Evolutionary conservation across 2,329 filamentous ascomycete genomes (phyloP), one percentile per base, ranked within the genome.

Genomic region (Colletotrichum truncatum): DNA sequence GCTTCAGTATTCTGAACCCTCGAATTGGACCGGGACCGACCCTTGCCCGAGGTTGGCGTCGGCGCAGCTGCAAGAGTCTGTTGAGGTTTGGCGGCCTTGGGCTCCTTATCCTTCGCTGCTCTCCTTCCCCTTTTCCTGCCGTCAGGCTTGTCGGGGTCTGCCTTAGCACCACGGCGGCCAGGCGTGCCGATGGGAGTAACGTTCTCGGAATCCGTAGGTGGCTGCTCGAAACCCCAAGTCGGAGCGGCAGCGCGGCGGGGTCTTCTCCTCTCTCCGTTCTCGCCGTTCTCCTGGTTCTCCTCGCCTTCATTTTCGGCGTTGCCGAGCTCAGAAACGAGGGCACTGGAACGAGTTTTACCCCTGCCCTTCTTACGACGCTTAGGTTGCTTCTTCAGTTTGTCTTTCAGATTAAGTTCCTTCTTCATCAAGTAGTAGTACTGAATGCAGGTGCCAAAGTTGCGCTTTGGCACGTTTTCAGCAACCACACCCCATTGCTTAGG

Each of bases 341-440:
- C 87, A 69, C 86, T 90, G 6, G 87, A 86, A 68, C 87, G 82
- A 49, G 87, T 84, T 75, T 90, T 89, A 34, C 81, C 83, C 71
- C 87, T 77, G 69, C 82, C 70, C 53, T 63, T 66, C 73, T 83
- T 78, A 66, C 85, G 81, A 72, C 84, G 82, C 75, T 84, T 87
- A 64, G 84, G 87, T 76, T 87, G 88, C 78, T 84, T 88, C 76
- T 87, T 90, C 28, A 91, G 83, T 77, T 92, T 93, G 73, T 93
- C 91, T 75, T 94, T 93, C 66, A 94, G 89, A 67, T 92, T 90
- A 41, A 89, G 86, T 48, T 89, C 85, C 78, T 91, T 91, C 79
- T 89, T 96, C 74, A 91, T 92, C 67, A 92, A 84, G 76, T 96
- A 96, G 77, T 96, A 96, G 76, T 94, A 93, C 73, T 93, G 91